Percentiles rank a stretch among this genome's conserved stretches.
phyloP scores from a whole-genome alignment of 1,139 yeast genomes.

The Candida neerlandica region DNA sequence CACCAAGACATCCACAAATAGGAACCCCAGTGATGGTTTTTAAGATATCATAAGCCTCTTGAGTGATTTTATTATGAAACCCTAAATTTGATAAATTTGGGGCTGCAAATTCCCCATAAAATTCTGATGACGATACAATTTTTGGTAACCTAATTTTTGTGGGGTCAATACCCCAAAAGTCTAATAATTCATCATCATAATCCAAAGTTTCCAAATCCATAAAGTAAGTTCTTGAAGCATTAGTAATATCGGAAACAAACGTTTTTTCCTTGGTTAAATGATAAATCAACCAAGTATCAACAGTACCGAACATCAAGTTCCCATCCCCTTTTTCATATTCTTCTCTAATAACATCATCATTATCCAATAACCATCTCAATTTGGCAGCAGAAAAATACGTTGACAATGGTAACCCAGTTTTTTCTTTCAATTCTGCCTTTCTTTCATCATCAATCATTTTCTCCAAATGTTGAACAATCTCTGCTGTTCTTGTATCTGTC shows the following conservation, averaged over 20 bases:
- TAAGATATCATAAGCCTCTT: constrained; percentile 53
- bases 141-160: constrained; percentile 72
- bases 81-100: constrained; percentile 58
- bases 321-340: constrained; percentile 76
- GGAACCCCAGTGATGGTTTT: constrained; percentile 62
- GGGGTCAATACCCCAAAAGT: constrained; percentile 79
- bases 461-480: constrained; percentile 67
- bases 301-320: constrained; percentile 86
- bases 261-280: constrained; percentile 74
- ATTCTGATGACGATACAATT: constrained; percentile 78
- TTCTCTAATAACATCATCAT: constrained; percentile 66
- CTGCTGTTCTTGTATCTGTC: constrained; percentile 90
- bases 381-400: constrained; percentile 93
- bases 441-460: constrained; percentile 59
- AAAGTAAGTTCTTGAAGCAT: constrained; percentile 89
- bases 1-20: constrained; percentile 90
- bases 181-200: constrained; percentile 75
- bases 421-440: constrained; percentile 59
- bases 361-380: constrained; percentile 86
- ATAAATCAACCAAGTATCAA: constrained; percentile 92
- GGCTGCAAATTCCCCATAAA: constrained; percentile 70
- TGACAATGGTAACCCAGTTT: constrained; percentile 85
- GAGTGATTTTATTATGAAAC: constrained; percentile 54
- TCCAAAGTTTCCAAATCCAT: constrained; percentile 79
- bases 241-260: constrained; percentile 85